phyloP scores from a whole-genome alignment of 2,329 filamentous ascomycete species.

The Stemphylium lycopersici region DNA sequence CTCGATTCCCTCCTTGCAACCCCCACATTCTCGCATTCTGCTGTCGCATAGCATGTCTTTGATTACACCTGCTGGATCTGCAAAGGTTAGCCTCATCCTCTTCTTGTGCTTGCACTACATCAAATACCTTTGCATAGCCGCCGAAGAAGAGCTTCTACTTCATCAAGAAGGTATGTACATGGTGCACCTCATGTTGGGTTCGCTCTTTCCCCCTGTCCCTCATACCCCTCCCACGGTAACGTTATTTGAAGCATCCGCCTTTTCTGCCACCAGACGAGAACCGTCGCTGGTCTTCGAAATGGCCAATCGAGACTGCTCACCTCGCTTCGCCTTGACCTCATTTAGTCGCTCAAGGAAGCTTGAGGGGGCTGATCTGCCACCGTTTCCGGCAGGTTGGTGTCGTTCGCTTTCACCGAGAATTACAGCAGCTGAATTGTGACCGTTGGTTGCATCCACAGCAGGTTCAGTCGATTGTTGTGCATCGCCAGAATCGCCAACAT shows the following conservation, averaged over 20 bases:
- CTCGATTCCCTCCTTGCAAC: too few species aligned
- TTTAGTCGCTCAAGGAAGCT: conserved; percentile 51
- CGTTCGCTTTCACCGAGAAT: neutral
- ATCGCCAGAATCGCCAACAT: conserved; percentile 19
- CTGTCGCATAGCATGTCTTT: neutral
- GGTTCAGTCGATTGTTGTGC: conserved; percentile 6
- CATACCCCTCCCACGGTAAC: conserved; percentile 18
- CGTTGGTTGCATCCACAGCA: conserved; percentile 1
- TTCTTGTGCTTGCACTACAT: neutral
- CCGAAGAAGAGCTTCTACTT: neutral
- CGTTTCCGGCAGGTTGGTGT: conserved; percentile 2
- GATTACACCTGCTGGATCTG: neutral
- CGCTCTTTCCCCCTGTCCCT: neutral
- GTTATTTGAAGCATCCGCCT: conserved; percentile 5
- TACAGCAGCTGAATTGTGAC: neutral
- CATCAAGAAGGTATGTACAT: neutral
- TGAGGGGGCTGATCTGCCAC: conserved; percentile 30
- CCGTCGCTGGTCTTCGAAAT: conserved; percentile 22
- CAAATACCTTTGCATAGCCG: neutral
- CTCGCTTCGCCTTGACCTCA: conserved; percentile 50
- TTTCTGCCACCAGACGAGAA: conserved; percentile 20
- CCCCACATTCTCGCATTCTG: neutral
- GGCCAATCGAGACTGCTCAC: conserved; percentile 40
- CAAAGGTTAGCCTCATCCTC: neutral
- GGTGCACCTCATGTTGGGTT: neutral